These are phyloP conservation scores for Dryas integrifolia DNA, from an alignment of 331 rosid species.

Conservation along the genomic window DNA sequence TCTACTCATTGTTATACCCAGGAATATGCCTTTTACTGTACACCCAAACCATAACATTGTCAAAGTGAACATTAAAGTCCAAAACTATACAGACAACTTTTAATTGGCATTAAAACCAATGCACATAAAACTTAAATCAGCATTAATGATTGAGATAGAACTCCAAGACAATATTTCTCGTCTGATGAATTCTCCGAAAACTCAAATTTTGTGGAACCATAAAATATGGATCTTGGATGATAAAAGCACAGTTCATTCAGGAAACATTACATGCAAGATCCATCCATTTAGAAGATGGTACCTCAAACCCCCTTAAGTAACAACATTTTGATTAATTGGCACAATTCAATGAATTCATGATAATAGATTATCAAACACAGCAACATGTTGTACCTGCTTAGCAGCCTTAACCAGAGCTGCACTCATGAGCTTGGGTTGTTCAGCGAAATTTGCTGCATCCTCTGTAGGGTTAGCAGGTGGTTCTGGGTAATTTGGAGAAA, in stretches of 20 bases:
- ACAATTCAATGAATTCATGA: background rate
- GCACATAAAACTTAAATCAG: background rate
- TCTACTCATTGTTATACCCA: background rate
- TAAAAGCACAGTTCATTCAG: background rate
- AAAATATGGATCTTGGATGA: background rate
- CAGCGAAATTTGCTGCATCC: slow-evolving; percentile 50
- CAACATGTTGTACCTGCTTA: slow-evolving; percentile 51
- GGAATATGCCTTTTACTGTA: background rate
- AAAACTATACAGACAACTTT: background rate
- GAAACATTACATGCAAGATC: background rate
- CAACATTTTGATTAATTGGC: background rate
- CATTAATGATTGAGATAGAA: background rate
- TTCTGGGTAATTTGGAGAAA: slow-evolving; percentile 78
- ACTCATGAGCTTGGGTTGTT: slow-evolving; percentile 77
- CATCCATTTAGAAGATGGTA: background rate
- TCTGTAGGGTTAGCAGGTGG: slow-evolving; percentile 64
- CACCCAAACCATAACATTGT: background rate
- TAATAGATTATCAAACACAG: background rate
- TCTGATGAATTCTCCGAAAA: background rate
- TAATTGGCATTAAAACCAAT: background rate
- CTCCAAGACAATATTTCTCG: background rate
- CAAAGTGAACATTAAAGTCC: background rate
- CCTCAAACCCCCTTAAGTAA: background rate
- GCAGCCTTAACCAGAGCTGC: slow-evolving; percentile 78
- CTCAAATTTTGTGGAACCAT: background rate